Base-by-base conservation (phyloP, 1,284 basidiomycete genomes). In the Takashimella koratensis region DNA sequence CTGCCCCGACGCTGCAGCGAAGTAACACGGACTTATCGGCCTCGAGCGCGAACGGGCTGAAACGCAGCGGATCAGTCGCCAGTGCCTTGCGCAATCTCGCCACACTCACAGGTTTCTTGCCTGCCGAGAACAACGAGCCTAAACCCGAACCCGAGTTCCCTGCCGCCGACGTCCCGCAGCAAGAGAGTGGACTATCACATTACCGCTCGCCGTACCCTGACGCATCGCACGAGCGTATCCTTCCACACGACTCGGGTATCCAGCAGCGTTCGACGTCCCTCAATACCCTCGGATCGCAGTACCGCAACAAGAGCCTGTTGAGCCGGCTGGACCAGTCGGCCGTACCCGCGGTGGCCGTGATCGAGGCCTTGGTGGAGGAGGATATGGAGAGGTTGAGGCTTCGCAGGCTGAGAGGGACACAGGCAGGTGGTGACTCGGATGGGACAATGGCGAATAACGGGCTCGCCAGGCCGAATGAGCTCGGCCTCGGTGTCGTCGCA, bases 361-460 rank as follows among this genome's bases (percentile, higher is more conserved):
- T 94, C 76, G 87, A 90, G 59, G 88, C 88, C 0, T 77, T 94
- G 20, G 88, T 90, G 68, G 88, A 90, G 64, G 90, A 94, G 68
- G 90, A 95, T 67, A 88, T 91, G 86, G 88, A 92, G 59, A 82
- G 90, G 6, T 67, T 94, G 36, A 78, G 86, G 21, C 85, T 86
- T 16, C 80, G 91, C 24, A 77, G 88, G 49, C 78, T 83, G 46
- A 69, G 64, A 11, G 69, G 70, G 0, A 65, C 66, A 1, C 70
- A 77, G 52, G 73, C 75, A 2, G 75, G 73, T 11, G 68, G 67
- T 10, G 72, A 72, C 48, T 55, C 58, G 1, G 68, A 70, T 56
- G 73, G 72, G 0, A 47, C 58, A 21, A 60, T 71, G 4, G 54
- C 62, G 0, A 73, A 73, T 52, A 74, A 74, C 48, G 73, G 74